Evolutionary conservation across 108 stramenopile species (phyloP).

Genomic region (Skeletonema marinoi): DNA sequence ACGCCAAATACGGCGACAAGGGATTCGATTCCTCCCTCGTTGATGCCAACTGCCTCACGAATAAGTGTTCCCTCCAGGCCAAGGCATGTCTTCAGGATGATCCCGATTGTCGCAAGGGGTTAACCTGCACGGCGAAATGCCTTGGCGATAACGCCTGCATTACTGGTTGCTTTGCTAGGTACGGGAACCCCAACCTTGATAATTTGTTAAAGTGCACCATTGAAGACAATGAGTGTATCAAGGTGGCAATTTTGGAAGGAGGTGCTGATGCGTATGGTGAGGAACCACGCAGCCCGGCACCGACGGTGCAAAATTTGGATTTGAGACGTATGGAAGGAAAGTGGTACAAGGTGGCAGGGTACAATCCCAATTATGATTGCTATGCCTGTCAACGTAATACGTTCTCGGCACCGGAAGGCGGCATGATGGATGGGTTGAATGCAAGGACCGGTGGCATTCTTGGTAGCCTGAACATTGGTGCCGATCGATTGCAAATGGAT

Average conservation of each 20-base stretch:
- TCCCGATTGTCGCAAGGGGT: slow-evolving; percentile 87
- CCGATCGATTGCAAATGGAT: slow-evolving; percentile 74
- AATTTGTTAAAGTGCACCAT: slow-evolving; percentile 94
- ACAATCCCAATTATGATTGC: slow-evolving; percentile 97
- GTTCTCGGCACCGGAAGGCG: slow-evolving; percentile 69
- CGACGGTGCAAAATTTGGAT: slow-evolving; percentile 85
- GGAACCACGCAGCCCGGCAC: slow-evolving; percentile 80
- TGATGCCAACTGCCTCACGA: slow-evolving; percentile 85
- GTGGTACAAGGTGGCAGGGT: slow-evolving; percentile 97
- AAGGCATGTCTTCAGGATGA: slow-evolving; percentile 88
- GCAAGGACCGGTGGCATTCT: slow-evolving; percentile 26
- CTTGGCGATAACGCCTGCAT: slow-evolving; percentile 92
- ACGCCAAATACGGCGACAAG: slow-evolving; percentile 84
- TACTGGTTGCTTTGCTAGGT: slow-evolving; percentile 96
- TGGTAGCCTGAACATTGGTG: slow-evolving; percentile 30
- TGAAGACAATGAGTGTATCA: slow-evolving; percentile 96
- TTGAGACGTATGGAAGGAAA: slow-evolving; percentile 80
- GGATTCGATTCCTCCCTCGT: slow-evolving; percentile 85
- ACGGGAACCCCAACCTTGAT: slow-evolving; percentile 91
- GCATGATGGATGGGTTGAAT: slow-evolving; percentile 21
- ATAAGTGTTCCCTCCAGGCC: slow-evolving; percentile 82
- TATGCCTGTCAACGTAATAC: slow-evolving; percentile 97
- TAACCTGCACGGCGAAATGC: slow-evolving; percentile 94
- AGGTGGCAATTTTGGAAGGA: slow-evolving; percentile 92
- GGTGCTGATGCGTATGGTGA: slow-evolving; percentile 80